Percentiles rank a stretch among this genome's conserved stretches.
These are phyloP conservation scores for Phalaenopsis aphrodite DNA, from an alignment of 106 monocot species.

Conservation along the genomic window DNA sequence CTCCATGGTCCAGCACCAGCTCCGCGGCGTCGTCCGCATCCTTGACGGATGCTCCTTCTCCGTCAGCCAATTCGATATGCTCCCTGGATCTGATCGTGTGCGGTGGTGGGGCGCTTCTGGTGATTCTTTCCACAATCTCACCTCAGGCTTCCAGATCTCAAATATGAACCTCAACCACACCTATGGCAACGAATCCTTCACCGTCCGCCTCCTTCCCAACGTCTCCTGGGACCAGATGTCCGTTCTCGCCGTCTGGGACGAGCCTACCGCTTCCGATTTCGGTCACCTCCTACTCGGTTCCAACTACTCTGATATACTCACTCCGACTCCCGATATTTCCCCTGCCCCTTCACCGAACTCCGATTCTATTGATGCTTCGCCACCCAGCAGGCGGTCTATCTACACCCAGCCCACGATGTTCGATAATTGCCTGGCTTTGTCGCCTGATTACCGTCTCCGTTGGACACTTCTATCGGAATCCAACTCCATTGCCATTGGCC, in stretches of 20 bases:
- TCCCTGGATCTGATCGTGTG: slow-evolving; percentile 49
- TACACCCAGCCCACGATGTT: slow-evolving; percentile 55
- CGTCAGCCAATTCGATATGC: slow-evolving; percentile 75
- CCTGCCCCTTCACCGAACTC: slow-evolving; percentile 9
- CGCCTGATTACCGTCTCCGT: slow-evolving; percentile 48
- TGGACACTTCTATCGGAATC: slow-evolving; percentile 49
- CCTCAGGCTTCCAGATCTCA: slow-evolving; percentile 43
- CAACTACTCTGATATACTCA: neutral
- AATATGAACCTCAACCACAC: slow-evolving; percentile 35
- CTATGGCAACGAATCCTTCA: slow-evolving; percentile 47
- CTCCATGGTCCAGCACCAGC: slow-evolving; percentile 82
- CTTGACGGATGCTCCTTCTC: slow-evolving; percentile 70
- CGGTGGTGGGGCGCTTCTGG: slow-evolving; percentile 69
- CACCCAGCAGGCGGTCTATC: neutral
- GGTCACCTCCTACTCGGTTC: slow-evolving; percentile 40
- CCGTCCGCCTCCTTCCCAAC: slow-evolving; percentile 32
- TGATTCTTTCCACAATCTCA: slow-evolving; percentile 40
- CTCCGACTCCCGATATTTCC: slow-evolving; percentile 18
- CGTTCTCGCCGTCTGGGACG: slow-evolving; percentile 74
- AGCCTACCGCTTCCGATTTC: slow-evolving; percentile 58
- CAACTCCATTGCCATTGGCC: slow-evolving; percentile 49
- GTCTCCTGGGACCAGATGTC: slow-evolving; percentile 47
- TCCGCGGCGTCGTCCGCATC: slow-evolving; percentile 54
- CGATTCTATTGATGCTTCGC: neutral
- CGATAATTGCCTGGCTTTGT: slow-evolving; percentile 60